Percentiles rank a stretch among this genome's conserved stretches.
These are phyloP conservation scores for Cercis canadensis DNA, from an alignment of 306 rosid species.

Conservation along the genomic window DNA sequence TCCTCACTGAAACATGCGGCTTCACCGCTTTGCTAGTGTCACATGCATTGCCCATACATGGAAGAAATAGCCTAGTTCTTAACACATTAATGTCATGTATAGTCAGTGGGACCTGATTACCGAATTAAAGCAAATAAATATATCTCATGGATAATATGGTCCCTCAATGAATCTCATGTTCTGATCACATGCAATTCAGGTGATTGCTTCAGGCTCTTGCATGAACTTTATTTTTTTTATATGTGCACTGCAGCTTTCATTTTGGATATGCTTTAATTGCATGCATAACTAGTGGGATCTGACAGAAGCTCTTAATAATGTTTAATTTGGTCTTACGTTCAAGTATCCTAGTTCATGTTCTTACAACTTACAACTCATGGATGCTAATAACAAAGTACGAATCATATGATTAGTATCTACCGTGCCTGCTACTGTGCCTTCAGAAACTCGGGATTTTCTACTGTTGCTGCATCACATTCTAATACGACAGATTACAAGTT, in stretches of 20 bases:
- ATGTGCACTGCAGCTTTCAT: not conserved
- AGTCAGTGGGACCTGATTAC: conserved; percentile 35
- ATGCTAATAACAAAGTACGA: not conserved
- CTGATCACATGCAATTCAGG: conserved; percentile 51
- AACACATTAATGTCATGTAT: conserved; percentile 34
- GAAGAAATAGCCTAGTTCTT: conserved; percentile 35
- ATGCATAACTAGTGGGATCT: conserved; percentile 4
- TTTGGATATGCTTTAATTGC: not conserved
- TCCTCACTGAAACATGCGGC: conserved; percentile 30
- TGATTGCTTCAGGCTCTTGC: conserved; percentile 29
- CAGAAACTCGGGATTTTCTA: conserved; percentile 23
- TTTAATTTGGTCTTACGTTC: not conserved
- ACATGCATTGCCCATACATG: conserved; percentile 57
- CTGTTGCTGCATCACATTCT: conserved; percentile 4
- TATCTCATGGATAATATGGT: conserved; percentile 22
- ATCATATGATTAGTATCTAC: not conserved
- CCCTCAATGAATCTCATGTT: conserved; percentile 33
- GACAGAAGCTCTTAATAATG: not conserved
- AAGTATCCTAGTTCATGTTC: conserved; percentile 1
- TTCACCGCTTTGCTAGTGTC: conserved; percentile 45
- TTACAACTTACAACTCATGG: not conserved
- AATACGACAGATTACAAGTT: not conserved
- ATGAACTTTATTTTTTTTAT: not conserved
- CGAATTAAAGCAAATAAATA: conserved; percentile 30
- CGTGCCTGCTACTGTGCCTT: conserved; percentile 5